Base-by-base conservation (phyloP, 805 yeast genomes). In the Grigorovia jiainica region DNA sequence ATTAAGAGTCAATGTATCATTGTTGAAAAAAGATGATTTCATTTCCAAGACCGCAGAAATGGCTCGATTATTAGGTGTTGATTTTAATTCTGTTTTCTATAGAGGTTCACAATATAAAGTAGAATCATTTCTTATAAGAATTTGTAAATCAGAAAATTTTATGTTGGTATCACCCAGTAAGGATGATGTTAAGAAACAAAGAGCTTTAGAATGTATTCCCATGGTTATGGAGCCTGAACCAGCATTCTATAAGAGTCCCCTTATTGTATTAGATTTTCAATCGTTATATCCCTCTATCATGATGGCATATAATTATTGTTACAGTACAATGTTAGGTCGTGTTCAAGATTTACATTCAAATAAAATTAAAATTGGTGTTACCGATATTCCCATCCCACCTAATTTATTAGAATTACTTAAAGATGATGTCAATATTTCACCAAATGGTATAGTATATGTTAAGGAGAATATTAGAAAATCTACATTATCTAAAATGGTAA, bases 81-180 rank as follows among this genome's bases (percentile, higher is more conserved):
- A 92, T 52, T 92, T 87, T 57, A 73, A 79, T 55, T 86, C 97
- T 3, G 86, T 87, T 7, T 76, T 83, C 45, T 82, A 85, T 40
- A 61, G 98, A 44, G 98, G 98, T 0, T 90, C 97, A 0, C 98
- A 92, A 55, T 92, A 71, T 57, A 89, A 86, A 56, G 96, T 92
- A 2, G 98, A 92, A 55, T 84, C 97, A 1, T 71, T 89, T 31
- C 63, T 92, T 48, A 62, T 76, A 3, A 64, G 98, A 41, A 61
- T 92, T 16, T 75, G 92, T 20, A 86, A 87, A 51, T 67, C 78
- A 2, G 95, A 87, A 55, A 82, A 82, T 55, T 76, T 71, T 40
- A 58, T 90, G 34, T 56, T 87, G 42, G 63, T 80, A 5, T 83
- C 96, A 0, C 96, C 98, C 0, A 77, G 85, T 23, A 81, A 82